phyloP scores from a whole-genome alignment of 2,329 filamentous ascomycete genomes.

The Aspergillus pseudoglaucus region DNA sequence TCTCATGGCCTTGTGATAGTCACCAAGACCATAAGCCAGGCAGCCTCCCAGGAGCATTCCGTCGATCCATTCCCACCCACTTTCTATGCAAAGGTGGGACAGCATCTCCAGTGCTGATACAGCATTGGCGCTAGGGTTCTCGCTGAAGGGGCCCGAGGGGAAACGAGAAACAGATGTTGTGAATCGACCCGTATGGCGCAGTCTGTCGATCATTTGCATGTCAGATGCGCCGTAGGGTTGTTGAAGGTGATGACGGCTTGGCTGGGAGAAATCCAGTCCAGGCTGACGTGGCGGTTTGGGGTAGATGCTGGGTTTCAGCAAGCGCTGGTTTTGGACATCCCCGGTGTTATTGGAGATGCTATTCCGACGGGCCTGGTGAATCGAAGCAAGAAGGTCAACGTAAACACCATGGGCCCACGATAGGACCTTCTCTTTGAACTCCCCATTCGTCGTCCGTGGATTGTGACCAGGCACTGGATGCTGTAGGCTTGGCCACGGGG shows the following conservation, averaged over 20 bases:
- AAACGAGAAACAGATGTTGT: constrained; percentile 27
- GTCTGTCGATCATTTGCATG: constrained; percentile 21
- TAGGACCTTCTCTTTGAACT: constrained; percentile 63
- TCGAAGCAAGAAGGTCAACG: constrained; percentile 60
- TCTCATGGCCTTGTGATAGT: constrained; percentile 62
- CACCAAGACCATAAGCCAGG: constrained; percentile 80
- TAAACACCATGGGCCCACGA: constrained; percentile 67
- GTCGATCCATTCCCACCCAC: constrained; percentile 82
- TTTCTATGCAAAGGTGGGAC: constrained; percentile 68
- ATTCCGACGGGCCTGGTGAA: constrained; percentile 49
- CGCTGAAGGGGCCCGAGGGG: constrained; percentile 23
- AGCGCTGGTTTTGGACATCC: constrained; percentile 37
- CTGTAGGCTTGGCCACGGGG: constrained; percentile 24
- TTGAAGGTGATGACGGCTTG: constrained; percentile 17
- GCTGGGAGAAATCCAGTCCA: constrained; percentile 42
- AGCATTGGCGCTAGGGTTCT: constrained; percentile 50
- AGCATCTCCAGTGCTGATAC: constrained; percentile 65
- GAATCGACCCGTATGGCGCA: constrained; percentile 27
- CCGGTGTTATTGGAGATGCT: constrained; percentile 42
- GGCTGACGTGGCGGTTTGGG: constrained; percentile 56
- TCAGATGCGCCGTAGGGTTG: constrained; percentile 19
- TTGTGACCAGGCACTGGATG: constrained; percentile 12
- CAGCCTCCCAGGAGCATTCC: constrained; percentile 89
- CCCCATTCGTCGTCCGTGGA: constrained; percentile 31
- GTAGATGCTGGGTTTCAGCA: constrained; percentile 52